Evolutionary conservation across 1,284 basidiomycete genomes (phyloP).

Genomic region (Macrocybe sp.): DNA sequence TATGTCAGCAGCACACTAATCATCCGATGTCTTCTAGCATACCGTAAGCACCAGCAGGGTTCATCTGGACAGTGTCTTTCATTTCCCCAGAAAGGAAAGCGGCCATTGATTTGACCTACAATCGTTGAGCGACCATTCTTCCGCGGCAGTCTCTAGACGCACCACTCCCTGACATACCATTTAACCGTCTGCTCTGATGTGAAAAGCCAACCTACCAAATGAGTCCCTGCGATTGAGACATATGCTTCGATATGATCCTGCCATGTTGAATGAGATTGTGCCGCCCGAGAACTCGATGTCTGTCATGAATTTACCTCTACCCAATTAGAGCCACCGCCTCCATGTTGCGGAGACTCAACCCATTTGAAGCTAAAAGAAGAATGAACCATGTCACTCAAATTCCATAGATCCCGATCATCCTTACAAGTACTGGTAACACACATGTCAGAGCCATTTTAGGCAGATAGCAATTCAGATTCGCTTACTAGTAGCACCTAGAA

Average conservation of each 20-base stretch:
- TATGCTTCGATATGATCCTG: constrained; percentile 79
- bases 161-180: constrained; percentile 57
- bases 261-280: neutral
- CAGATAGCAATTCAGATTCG: neutral
- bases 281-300: neutral
- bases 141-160: constrained; percentile 21
- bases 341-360: constrained; percentile 87
- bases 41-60: constrained; percentile 84
- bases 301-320: constrained; percentile 62
- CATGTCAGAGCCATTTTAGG: constrained; percentile 7
- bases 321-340: constrained; percentile 87
- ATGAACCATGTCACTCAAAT: neutral
- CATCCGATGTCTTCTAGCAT: constrained; percentile 1
- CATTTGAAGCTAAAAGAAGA: constrained; percentile 73
- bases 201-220: constrained; percentile 51
- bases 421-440: constrained; percentile 55
- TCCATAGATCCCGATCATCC: constrained; percentile 17
- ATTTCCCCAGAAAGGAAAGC: constrained; percentile 86
- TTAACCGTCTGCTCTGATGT: neutral
- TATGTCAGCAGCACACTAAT: neutral
- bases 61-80: constrained; percentile 93
- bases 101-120: constrained; percentile 88
- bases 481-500: constrained; percentile 15
- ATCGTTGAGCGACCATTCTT: neutral
- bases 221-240: constrained; percentile 84